These are phyloP conservation scores for Penicillium sp. DNA, from an alignment of 2,329 filamentous ascomycete genomes.

Conservation along the genomic window DNA sequence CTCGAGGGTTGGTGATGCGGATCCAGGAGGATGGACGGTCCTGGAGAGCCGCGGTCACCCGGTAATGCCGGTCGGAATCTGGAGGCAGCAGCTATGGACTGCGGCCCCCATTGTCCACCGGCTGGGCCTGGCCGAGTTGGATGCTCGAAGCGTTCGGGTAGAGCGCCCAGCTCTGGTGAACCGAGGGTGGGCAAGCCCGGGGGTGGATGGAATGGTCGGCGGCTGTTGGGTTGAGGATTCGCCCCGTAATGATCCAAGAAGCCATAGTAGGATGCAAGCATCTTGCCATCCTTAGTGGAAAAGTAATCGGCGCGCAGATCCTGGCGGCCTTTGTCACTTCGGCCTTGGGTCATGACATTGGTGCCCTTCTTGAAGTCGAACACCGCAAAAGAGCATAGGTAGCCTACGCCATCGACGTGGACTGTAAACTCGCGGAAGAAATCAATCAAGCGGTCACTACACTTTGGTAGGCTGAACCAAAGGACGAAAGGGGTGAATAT, in stretches of 20 bases:
- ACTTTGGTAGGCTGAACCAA: slow-evolving; percentile 81
- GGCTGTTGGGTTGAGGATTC: slow-evolving; percentile 58
- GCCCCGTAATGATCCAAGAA: slow-evolving; percentile 90
- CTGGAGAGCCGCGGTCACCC: slow-evolving; percentile 39
- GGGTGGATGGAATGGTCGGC: slow-evolving; percentile 70
- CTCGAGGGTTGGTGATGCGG: slow-evolving; percentile 49
- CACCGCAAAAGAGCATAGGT: slow-evolving; percentile 95
- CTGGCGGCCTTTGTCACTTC: slow-evolving; percentile 39
- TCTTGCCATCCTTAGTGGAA: slow-evolving; percentile 92
- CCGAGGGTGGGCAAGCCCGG: slow-evolving; percentile 73
- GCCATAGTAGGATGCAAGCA: slow-evolving; percentile 95
- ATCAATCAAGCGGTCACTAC: slow-evolving; percentile 90
- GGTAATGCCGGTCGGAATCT: slow-evolving; percentile 27
- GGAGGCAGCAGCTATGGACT: slow-evolving; percentile 31
- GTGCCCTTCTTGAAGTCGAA: slow-evolving; percentile 92
- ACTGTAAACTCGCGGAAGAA: slow-evolving; percentile 98
- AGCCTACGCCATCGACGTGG: slow-evolving; percentile 92
- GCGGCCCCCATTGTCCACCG: slow-evolving; percentile 27
- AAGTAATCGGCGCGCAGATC: slow-evolving; percentile 91
- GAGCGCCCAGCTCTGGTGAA: slow-evolving; percentile 55
- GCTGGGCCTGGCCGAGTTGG: slow-evolving; percentile 23
- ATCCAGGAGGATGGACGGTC: slow-evolving; percentile 49
- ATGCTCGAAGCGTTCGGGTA: slow-evolving; percentile 41
- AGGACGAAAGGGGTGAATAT: slow-evolving; percentile 88
- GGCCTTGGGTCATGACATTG: slow-evolving; percentile 52